These are phyloP conservation scores for Xanthoconium purpureum DNA, from an alignment of 768 basidiomycete species.

Conservation along the genomic window DNA sequence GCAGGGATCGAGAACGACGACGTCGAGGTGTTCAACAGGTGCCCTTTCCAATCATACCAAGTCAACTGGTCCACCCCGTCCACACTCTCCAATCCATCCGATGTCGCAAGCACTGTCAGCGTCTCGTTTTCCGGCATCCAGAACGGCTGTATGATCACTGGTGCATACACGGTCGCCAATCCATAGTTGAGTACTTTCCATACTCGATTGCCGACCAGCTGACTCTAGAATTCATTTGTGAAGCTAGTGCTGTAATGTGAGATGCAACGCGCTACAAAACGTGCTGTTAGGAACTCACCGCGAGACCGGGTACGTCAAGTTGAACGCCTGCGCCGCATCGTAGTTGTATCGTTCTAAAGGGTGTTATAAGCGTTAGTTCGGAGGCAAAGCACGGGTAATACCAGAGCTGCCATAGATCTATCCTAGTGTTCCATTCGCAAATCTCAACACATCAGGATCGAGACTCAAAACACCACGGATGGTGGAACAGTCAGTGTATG, in stretches of 20 bases:
- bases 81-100: constrained; percentile 49
- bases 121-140: constrained; percentile 50
- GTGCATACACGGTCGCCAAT: constrained; percentile 41
- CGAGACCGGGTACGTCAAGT: constrained; percentile 51
- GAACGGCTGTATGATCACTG: constrained; percentile 53
- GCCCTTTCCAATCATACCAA: constrained; percentile 58
- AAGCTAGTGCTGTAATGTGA: constrained; percentile 34
- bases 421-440: constrained; percentile 48
- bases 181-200: constrained; percentile 61
- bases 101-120: constrained; percentile 48
- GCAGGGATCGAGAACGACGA: constrained; percentile 43
- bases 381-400: constrained; percentile 15
- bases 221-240: constrained; percentile 54
- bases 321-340: constrained; percentile 49
- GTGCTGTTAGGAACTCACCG: constrained; percentile 28
- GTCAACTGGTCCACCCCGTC: constrained; percentile 47
- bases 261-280: neutral
- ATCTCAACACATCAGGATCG: constrained; percentile 51
- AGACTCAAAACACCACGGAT: constrained; percentile 55
- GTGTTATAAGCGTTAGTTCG: neutral
- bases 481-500: constrained; percentile 60
- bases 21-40: constrained; percentile 35
- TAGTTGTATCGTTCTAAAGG: constrained; percentile 54
- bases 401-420: constrained; percentile 56
- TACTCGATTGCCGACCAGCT: constrained; percentile 57